A percentile compares a stretch with the other conserved stretches of the same genome.
Conservation (phyloP, 306 rosid genomes). For the Acmispon strigosus region DNA sequence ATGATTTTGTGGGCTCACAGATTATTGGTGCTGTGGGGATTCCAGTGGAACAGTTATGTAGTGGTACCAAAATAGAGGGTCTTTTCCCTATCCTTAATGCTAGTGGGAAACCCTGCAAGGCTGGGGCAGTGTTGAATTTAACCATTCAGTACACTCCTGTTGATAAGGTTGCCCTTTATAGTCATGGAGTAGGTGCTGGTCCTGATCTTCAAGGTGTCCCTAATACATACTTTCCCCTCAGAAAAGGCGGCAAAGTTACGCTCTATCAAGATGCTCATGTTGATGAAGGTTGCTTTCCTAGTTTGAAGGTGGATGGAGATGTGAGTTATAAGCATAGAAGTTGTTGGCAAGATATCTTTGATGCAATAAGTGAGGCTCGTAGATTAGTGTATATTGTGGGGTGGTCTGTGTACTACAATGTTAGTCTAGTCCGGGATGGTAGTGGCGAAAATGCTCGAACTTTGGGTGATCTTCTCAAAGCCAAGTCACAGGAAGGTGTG, state of each 20-base stretch:
- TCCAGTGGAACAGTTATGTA: slow-evolving; percentile 44
- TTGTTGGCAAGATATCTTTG: slow-evolving; percentile 75
- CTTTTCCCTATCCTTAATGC: slow-evolving; percentile 46
- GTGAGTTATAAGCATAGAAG: slow-evolving; percentile 39
- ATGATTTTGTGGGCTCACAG: slow-evolving; percentile 69
- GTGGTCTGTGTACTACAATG: slow-evolving; percentile 83
- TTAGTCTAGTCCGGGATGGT: slow-evolving; percentile 50
- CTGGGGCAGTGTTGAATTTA: slow-evolving; percentile 51
- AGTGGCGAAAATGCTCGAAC: slow-evolving; percentile 21
- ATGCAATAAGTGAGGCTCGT: slow-evolving; percentile 63
- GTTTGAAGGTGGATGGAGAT: slow-evolving; percentile 38
- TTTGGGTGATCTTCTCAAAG: slow-evolving; percentile 75
- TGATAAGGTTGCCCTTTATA: slow-evolving; percentile 35
- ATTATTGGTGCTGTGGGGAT: slow-evolving; percentile 68
- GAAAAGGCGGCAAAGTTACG: slow-evolving; percentile 66
- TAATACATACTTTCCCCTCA: slow-evolving; percentile 66
- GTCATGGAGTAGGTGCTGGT: slow-evolving; percentile 36
- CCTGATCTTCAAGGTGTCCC: slow-evolving; percentile 59
- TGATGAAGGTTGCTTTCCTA: slow-evolving; percentile 47
- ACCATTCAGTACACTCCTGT: slow-evolving; percentile 62
- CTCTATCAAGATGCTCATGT: slow-evolving; percentile 92
- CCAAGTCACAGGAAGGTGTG: slow-evolving; percentile 83
- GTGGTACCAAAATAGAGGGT: slow-evolving; percentile 53
- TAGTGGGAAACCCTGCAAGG: slow-evolving; percentile 57
- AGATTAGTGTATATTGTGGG: slow-evolving; percentile 73